Base-by-base conservation (phyloP, 2,329 filamentous ascomycete species). In the Metarhizium guizhouense region DNA sequence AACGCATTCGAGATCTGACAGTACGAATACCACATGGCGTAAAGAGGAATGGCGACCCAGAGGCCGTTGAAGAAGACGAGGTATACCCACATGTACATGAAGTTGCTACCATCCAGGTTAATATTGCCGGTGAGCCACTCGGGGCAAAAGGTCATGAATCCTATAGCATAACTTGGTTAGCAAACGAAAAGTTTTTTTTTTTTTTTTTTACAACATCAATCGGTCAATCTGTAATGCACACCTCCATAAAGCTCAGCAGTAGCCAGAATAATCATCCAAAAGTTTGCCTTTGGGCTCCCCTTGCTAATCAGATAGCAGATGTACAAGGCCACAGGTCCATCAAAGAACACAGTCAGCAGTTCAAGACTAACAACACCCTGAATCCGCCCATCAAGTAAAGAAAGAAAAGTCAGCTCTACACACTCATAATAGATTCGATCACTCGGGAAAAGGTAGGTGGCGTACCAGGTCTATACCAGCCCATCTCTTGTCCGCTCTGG, bases 111-210 rank as follows among this genome's bases (percentile, higher is more conserved):
- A 66, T 86, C 81, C 57, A 87, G 77, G 64, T 84, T 85, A 60
- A 76, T 65, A 65, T 78, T 86, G 53, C 77, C 78, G 2, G 77
- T 80, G 13, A 87, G 71, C 84, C 84, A 87, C 69, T 87, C 84
- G 13, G 84, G 84, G 68, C 80, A 83, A 65, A 87, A 87, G 0
- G 84, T 87, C 80, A 87, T 86, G 71, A 84, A 87, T 18, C 84
- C 81, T 82, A 25, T 25, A 4, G 4, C 1, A 25, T 4, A 25
- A 4, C 3, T 25, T 25, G 3, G 25, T 25, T 25, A 25, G 25
- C 25, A 25, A n/a, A n/a, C n/a, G n/a, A n/a, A n/a, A n/a, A n/a
- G n/a, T n/a, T n/a, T n/a, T n/a, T n/a, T n/a, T n/a, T n/a, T n/a
- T n/a, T n/a, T n/a, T 25, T 25, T 25, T 25, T 25, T 25, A 25